Evolutionary conservation across 202 grass and related monocot species (phyloP), one percentile per base, ranked within the genome.

Genomic region (Dendrocalamus latiflorus): DNA sequence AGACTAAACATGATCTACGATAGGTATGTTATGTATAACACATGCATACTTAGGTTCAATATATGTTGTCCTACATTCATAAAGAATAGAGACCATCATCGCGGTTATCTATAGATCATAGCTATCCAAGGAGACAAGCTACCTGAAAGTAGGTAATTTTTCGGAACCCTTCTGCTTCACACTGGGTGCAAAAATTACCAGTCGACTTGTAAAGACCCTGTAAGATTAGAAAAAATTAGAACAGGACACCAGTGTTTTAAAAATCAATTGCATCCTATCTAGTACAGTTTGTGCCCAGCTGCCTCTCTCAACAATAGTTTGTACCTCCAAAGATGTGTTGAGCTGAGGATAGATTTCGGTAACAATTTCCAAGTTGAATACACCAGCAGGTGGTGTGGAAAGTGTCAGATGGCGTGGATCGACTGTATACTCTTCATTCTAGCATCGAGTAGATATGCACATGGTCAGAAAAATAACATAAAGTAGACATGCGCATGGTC

Each of bases 121-220:
- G 58, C 38, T 83, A 42, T 63, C 24, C 15, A 39, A 48, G 21
- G 76, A 12, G 57, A 72, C 9, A 70, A 81, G 56, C 71, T 89
- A 89, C 96, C 93, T 98, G 96, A 89, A 92, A 98, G 84, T 92
- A 98, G 20, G 96, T 98, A 67, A 98, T 98, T 86, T 98, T 98
- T 62, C 91, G 79, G 74, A 98, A 98, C 38, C 96, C 96, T 95
- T 98, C 96, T 33, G 96, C 96, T 79, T 98, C 96, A 87, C 96
- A 98, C 84, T 98, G 96, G 18, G 96, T 95, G 72, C 89, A 98
- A 85, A 98, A 98, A 78, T 95, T 94, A 54, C 91, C 89, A 74
- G 96, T 95, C 0, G 96, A 90, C 74, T 88, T 98, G 85, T 95
- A 98, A 58, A 98, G 74, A 22, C 96, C 96, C 96, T 98, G 80